phyloP scores from a whole-genome alignment of 1,284 basidiomycete species.

The Naganishia sp. region DNA sequence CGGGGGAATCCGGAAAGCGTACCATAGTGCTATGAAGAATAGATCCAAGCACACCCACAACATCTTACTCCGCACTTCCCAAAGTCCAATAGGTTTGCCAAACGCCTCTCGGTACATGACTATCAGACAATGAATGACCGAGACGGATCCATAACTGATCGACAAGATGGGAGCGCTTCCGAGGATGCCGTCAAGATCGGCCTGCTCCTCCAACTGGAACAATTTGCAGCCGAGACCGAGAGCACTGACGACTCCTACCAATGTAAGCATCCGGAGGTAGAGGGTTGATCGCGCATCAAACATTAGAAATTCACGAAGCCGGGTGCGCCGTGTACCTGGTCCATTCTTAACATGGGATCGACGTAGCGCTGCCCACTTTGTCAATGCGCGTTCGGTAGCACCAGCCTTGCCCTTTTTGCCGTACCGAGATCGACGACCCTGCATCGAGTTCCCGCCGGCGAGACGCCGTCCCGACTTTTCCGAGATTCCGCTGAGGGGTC shows the following conservation, averaged over 20 bases:
- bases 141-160: constrained; percentile 57
- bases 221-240: constrained; percentile 45
- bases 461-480: constrained; percentile 9
- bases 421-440: neutral
- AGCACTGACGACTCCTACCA: constrained; percentile 54
- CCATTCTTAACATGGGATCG: constrained; percentile 19
- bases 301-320: constrained; percentile 51
- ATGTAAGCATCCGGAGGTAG: constrained; percentile 57
- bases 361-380: constrained; percentile 25
- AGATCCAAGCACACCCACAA: constrained; percentile 56
- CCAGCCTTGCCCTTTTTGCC: neutral
- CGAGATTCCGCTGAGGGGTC: constrained; percentile 1
- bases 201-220: constrained; percentile 33
- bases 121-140: constrained; percentile 56
- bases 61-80: constrained; percentile 57
- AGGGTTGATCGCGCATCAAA: constrained; percentile 58
- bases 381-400: constrained; percentile 5
- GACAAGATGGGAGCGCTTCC: constrained; percentile 58
- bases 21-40: constrained; percentile 56
- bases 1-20: constrained; percentile 26
- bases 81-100: constrained; percentile 60
- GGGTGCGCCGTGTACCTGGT: constrained; percentile 38
- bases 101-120: constrained; percentile 59
- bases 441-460: constrained; percentile 6
- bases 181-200: constrained; percentile 54